Conservation (phyloP, 2,329 filamentous ascomycete genomes). For the Arthroderma uncinatum region DNA sequence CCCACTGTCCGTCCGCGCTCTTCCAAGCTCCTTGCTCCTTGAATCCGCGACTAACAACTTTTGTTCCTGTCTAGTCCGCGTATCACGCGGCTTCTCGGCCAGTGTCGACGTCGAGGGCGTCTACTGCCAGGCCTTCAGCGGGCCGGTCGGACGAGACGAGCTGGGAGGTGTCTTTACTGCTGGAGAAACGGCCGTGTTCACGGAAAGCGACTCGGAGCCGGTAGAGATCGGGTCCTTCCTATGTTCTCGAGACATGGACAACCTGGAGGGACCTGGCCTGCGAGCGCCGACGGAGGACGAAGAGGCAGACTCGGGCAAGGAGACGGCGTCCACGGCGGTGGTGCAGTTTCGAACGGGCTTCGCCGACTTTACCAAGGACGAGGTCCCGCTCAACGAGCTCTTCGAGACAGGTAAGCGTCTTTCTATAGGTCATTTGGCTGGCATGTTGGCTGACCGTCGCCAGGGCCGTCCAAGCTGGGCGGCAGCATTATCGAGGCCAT, state of each 20-base stretch:
- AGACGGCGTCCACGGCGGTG: not conserved
- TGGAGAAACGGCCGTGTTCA: constrained; percentile 7
- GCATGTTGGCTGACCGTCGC: no score
- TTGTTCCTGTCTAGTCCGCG: not conserved
- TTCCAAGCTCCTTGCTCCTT: no score
- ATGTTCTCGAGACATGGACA: constrained; percentile 5
- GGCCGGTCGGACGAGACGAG: constrained; percentile 11
- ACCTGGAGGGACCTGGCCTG: constrained; percentile 3
- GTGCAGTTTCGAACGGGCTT: constrained; percentile 11
- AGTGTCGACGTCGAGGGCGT: constrained; percentile 6
- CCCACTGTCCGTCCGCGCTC: constrained; percentile 10
- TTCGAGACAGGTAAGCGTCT: constrained; percentile 3
- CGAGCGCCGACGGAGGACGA: not conserved
- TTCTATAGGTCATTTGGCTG: no score
- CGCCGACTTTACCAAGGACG: constrained; percentile 4
- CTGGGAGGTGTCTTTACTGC: constrained; percentile 8
- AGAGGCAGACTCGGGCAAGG: not conserved
- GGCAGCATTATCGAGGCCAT: constrained; percentile 9
- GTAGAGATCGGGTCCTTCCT: constrained; percentile 10
- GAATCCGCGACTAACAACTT: not conserved
- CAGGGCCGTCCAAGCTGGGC: constrained; percentile 3
- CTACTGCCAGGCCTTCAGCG: constrained; percentile 13
- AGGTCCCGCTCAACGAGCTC: constrained; percentile 10
- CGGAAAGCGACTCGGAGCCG: not conserved
- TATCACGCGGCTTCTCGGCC: constrained; percentile 8